These are phyloP conservation scores for Immersiporthe knoxdaviesiana DNA, from an alignment of 2,329 filamentous ascomycete species.

Conservation along the genomic window DNA sequence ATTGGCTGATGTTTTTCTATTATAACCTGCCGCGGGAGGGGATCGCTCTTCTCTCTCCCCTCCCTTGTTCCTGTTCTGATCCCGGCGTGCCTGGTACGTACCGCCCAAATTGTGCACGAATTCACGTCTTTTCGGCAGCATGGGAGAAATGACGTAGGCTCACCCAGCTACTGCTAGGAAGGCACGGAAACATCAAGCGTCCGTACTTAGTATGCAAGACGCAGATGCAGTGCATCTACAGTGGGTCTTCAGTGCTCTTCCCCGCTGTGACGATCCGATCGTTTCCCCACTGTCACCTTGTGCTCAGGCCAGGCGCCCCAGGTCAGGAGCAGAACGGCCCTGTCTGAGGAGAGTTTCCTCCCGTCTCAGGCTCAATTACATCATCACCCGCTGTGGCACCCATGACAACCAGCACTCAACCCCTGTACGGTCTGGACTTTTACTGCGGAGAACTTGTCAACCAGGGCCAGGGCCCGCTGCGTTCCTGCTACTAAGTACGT, in stretches of 20 bases:
- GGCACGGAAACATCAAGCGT: too few relatives aligned
- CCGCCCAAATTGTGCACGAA: background rate
- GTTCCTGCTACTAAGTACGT: too few relatives aligned
- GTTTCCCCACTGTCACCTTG: background rate
- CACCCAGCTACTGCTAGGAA: background rate
- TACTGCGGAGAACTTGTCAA: background rate
- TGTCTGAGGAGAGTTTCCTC: background rate
- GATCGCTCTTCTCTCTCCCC: background rate
- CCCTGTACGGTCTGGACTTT: background rate
- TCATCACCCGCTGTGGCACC: conserved; percentile 5
- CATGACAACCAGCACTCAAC: background rate
- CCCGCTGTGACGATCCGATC: background rate
- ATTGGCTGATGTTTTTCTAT: conserved; percentile 1
- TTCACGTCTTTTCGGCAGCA: background rate
- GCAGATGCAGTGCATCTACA: background rate
- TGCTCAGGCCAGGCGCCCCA: background rate
- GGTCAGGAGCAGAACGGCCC: conserved; percentile 2
- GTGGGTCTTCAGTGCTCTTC: conserved; percentile 3
- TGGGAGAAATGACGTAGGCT: conserved; percentile 3
- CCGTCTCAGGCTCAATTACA: conserved; percentile 15
- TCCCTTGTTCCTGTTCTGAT: conserved; percentile 2
- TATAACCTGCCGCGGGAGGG: conserved; percentile 8
- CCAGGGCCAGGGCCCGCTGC: background rate
- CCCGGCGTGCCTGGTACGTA: background rate
- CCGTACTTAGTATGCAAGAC: background rate